Conservation (phyloP, 78 protist genomes). For the Emiliania huxleyi region DNA sequence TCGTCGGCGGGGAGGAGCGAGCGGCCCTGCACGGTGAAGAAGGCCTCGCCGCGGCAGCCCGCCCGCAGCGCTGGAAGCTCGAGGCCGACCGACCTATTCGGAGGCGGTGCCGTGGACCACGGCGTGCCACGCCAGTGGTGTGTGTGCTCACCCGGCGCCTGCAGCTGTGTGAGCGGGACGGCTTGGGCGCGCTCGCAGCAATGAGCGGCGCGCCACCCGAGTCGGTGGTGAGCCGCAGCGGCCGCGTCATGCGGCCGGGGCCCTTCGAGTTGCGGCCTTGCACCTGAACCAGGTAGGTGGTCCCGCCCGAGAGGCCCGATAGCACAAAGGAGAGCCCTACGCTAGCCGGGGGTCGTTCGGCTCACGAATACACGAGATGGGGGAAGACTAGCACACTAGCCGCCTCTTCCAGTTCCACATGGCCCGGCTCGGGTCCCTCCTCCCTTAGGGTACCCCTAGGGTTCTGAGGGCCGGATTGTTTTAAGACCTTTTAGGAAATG, state of each 20-base stretch:
- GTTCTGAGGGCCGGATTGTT: too few relatives aligned
- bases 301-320: background rate
- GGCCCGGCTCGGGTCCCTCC: too few relatives aligned
- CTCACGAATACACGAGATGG: too few relatives aligned
- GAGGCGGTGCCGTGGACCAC: too few relatives aligned
- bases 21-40: background rate
- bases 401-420: too few relatives aligned
- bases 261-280: background rate
- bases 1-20: background rate
- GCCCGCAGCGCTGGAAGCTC: background rate
- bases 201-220: background rate
- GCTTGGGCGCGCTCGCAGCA: background rate
- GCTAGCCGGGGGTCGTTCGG: too few relatives aligned
- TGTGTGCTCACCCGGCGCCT: too few relatives aligned
- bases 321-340: too few relatives aligned
- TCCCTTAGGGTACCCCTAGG: too few relatives aligned
- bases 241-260: background rate
- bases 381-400: too few relatives aligned
- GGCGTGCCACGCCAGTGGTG: too few relatives aligned
- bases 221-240: background rate
- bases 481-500: too few relatives aligned
- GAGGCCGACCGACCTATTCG: background rate
- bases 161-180: background rate
- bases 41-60: slow-evolving; percentile 16
- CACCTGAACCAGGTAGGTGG: background rate